Conservation (phyloP, 106 monocot species). For the Gastrodia elata region DNA sequence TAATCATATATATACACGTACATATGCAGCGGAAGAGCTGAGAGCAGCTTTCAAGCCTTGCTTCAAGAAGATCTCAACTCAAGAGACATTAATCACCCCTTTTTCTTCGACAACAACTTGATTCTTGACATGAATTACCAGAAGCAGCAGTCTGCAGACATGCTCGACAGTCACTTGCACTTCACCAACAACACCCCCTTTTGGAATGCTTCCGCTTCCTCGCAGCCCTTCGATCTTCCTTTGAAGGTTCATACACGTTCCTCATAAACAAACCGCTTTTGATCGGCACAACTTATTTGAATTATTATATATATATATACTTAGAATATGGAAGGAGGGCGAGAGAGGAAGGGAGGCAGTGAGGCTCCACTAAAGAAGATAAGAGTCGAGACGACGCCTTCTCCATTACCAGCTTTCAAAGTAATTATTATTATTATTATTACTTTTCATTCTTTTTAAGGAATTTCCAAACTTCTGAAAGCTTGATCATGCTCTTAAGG, state of each 20-base stretch:
- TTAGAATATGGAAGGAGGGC: background rate
- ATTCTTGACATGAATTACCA: background rate
- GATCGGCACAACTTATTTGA: background rate
- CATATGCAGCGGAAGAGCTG: background rate
- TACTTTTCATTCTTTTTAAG: background rate
- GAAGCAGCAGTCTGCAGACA: background rate
- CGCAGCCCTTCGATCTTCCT: background rate
- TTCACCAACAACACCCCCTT: constrained; percentile 7
- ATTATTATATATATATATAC: background rate
- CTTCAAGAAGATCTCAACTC: constrained; percentile 1
- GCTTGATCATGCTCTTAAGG: constrained; percentile 18
- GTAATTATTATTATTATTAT: background rate
- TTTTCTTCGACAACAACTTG: background rate
- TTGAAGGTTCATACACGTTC: background rate
- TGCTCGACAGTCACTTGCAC: background rate
- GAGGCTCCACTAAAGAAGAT: constrained; percentile 1
- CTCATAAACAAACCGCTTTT: background rate
- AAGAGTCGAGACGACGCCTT: constrained; percentile 8
- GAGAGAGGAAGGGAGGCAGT: constrained; percentile 1
- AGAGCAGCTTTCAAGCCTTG: constrained; percentile 6
- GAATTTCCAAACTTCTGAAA: background rate
- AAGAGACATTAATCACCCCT: background rate
- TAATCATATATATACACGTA: too few relatives aligned
- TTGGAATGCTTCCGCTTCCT: constrained; percentile 2
- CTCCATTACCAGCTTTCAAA: constrained; percentile 6